Base-by-base conservation (phyloP, 2,329 filamentous ascomycete genomes). In the Colletotrichum incanum region DNA sequence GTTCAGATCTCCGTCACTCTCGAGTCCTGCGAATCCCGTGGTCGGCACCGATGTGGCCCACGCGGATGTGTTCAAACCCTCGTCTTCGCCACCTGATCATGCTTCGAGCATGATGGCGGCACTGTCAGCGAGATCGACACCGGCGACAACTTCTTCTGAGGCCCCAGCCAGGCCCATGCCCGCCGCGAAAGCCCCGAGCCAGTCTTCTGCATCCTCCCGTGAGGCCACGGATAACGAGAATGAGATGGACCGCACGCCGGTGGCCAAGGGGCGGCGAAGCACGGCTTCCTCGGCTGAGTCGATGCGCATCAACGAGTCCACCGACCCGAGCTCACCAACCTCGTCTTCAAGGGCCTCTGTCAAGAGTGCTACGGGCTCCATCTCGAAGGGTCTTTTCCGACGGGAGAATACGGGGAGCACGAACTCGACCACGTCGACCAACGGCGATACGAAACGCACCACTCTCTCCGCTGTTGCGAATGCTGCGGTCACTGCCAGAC, bases 71-170 rank as follows among this genome's bases (percentile, higher is more conserved):
- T 88, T 89, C 75, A 89, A 88, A 72, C 85, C 87, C 18, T 88
- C 86, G 5, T 86, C 85, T 1, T 88, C 88, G 41, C 86, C 87
- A 6, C 87, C 88, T 2, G 88, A 91, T 47, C 86, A 90, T 77
- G 92, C 92, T 31, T 86, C 87, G 28, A 89, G 85, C 74, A 86
- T 88, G 34, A 94, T 95, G 86, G 91, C 92, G 66, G 91, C 90
- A 49, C 84, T 94, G 49, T 90, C 92, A n/a, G 88, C 85, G 23
- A 86, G 89, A 23, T 90, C 92, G 1, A 86, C 89, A 1, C 87
- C 89, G 1, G 78, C 81, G 8, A 83, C 84, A 16, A 86, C 87
- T 68, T 83, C 78, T 52, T 79, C 76, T 74, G 83, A 78, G 63
- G 80, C 74, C 54, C 82, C 76, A 70, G 78, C 72, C 69, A 83